phyloP scores from a whole-genome alignment of 805 yeast species.

The Maudiozyma serrabonitensis region DNA sequence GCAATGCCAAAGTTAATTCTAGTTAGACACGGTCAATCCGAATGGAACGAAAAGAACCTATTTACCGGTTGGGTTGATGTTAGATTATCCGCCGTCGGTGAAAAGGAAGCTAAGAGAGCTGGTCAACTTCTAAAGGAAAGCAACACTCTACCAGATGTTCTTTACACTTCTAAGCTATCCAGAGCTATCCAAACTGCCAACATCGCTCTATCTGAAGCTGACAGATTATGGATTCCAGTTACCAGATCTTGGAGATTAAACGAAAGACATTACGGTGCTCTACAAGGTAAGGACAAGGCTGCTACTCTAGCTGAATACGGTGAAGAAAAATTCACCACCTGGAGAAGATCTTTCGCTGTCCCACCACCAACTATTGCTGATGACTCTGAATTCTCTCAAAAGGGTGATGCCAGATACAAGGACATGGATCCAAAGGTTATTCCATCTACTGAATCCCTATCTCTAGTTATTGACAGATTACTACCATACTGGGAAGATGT shows the following conservation, averaged over 20 bases:
- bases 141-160: slow-evolving; percentile 73
- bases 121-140: slow-evolving; percentile 87
- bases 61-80: slow-evolving; percentile 99
- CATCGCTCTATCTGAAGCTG: slow-evolving; percentile 83
- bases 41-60: slow-evolving; percentile 95
- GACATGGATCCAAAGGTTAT: slow-evolving; percentile 76
- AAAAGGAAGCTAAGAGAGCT: slow-evolving; percentile 84
- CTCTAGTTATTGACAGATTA: slow-evolving; percentile 90
- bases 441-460: slow-evolving; percentile 91
- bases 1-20: slow-evolving; percentile 63
- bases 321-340: slow-evolving; percentile 84
- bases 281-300: slow-evolving; percentile 98
- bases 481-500: slow-evolving; percentile 95
- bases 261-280: slow-evolving; percentile 98
- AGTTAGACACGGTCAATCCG: slow-evolving; percentile 99
- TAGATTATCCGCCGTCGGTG: slow-evolving; percentile 71
- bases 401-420: slow-evolving; percentile 74
- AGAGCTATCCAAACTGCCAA: slow-evolving; percentile 97
- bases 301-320: slow-evolving; percentile 82
- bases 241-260: slow-evolving; percentile 95
- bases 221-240: slow-evolving; percentile 83
- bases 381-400: slow-evolving; percentile 74
- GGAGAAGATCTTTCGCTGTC: slow-evolving; percentile 95
- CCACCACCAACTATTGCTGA: slow-evolving; percentile 89
- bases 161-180: slow-evolving; percentile 82